Evolutionary conservation across 1,284 basidiomycete genomes (phyloP).

Genomic region (Megacollybia platyphylla): DNA sequence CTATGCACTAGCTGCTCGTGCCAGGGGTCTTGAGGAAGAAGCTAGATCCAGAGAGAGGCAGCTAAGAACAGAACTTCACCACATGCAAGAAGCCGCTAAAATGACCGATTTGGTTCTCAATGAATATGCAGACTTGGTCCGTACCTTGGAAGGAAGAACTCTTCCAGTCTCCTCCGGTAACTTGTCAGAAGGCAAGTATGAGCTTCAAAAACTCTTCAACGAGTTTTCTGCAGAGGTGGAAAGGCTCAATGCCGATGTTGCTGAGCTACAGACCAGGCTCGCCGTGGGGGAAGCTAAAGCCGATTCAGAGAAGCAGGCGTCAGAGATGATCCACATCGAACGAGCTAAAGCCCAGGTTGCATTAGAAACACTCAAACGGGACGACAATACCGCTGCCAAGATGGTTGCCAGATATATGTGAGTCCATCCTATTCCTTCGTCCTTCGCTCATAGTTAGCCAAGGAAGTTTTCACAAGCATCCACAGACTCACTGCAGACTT

Average conservation of each 20-base stretch:
- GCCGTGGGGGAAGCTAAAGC: constrained; percentile 26
- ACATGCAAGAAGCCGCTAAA: constrained; percentile 40
- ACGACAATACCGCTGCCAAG: constrained; percentile 68
- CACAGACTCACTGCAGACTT: constrained; percentile 55
- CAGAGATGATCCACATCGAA: constrained; percentile 27
- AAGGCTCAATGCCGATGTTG: constrained; percentile 31
- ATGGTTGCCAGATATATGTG: constrained; percentile 87
- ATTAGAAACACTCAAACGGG: constrained; percentile 49
- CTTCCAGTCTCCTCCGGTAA: constrained; percentile 10
- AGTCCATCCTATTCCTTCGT: constrained; percentile 10
- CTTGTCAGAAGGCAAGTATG: constrained; percentile 33
- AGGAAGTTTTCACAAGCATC: constrained; percentile 83
- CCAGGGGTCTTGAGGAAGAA: constrained; percentile 39
- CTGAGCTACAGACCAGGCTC: constrained; percentile 29
- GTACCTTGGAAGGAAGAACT: constrained; percentile 37
- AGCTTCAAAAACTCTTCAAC: constrained; percentile 32
- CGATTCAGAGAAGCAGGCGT: constrained; percentile 31
- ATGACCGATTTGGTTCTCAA: constrained; percentile 52
- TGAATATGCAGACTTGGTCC: constrained; percentile 61
- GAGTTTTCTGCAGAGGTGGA: constrained; percentile 39
- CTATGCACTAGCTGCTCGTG: constrained; percentile 34
- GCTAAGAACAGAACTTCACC: constrained; percentile 25
- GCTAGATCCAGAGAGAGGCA: constrained; percentile 31
- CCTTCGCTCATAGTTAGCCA: constrained; percentile 2
- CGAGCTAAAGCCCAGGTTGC: constrained; percentile 37